Evolutionary conservation across 176 grass and related monocot genomes (phyloP), one percentile per base, ranked within the genome.

Genomic region (Carex kokanica): DNA sequence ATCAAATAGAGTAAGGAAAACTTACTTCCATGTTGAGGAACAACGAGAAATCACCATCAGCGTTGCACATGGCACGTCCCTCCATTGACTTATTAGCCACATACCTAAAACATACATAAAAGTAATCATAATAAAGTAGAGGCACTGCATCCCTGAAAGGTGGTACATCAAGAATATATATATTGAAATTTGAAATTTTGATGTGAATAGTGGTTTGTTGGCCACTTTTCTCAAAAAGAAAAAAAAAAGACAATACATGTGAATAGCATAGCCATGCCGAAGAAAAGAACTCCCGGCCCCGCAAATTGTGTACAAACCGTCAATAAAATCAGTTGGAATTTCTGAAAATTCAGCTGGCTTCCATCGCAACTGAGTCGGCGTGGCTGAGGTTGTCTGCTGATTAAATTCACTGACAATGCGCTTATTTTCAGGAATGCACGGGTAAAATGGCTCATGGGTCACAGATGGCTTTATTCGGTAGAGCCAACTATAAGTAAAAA

Each of bases 401-500:
- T 90, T 86, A 86, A 98, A 98, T 38, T 93, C 95, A 36, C 82
- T 87, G 29, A 98, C 29, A 59, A 98, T 87, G 53, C 86, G 90
- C 38, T 68, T 59, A 74, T 93, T 89, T 74, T 85, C n/a, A 31
- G 87, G 92, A 38, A 49, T 16, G 18, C 92, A 93, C 3, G 90
- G 87, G 74, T 94, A 90, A 81, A 98, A 94, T 11, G 95, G 95
- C 51, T 94, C 89, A 84, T 98, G 95, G 70, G 95, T 98, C 80
- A 98, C 95, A 10, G 95, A 98, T 6, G 95, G 95, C 92, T 98
- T 98, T 88, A 94, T 91, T 71, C 95, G 90, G 81, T 98, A 98
- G 3, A 98, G 65, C 95, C 92, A 98, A 61, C 95, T 98, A 86
- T 54, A 80, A 43, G 7, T 27, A 0, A 60, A n/a, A 10, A 72